Base-by-base conservation (phyloP, 2,329 filamentous ascomycete genomes). In the Aspergillus melleus region DNA sequence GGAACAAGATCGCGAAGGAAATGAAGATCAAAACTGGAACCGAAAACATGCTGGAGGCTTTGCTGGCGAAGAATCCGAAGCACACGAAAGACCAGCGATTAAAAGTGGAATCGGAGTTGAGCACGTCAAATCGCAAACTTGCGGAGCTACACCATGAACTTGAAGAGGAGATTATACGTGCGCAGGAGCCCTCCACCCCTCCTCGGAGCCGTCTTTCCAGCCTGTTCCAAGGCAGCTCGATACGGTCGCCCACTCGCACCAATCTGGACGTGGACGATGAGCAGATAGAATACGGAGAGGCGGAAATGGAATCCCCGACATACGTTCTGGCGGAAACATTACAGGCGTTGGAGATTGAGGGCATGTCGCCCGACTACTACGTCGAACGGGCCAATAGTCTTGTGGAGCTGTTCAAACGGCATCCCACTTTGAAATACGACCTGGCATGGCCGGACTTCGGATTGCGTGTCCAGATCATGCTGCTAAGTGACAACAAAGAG, bases 1-100 rank as follows among this genome's bases (percentile, higher is more conserved):
- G 90, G 70, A 93, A 97, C 68, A 86, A 89, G 71, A 89, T 99
- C 64, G 94, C 92, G 67, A 94, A 96, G 70, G 96, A 99, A 79
- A 88, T 93, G 79, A 98, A 98, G 82, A 98, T 99, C 74, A 97
- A 96, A 77, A 90, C 94, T 70, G 95, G 95, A 20, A 97, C 94
- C 59, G 95, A 99, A 81, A 99, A 99, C 74, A 88, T 99, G 86
- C 83, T 99, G 44, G 95, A 99, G 79, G 95, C 95, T 12, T 80
- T 99, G 65, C 92, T 97, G 74, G 86, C 88, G 49, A 99, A 99
- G 78, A 97, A 96, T 76, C 90, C 91, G 50, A 99, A 98, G 78
- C 94, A 98, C 75, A 90, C 90, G 64, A 96, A 93, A 73, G 94
- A 94, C 61, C 91, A 94, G 73, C 86, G 91, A 49, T 81, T 85